These are phyloP conservation scores for Sclerotinia borealis DNA, from an alignment of 2,329 filamentous ascomycete species.

Conservation along the genomic window DNA sequence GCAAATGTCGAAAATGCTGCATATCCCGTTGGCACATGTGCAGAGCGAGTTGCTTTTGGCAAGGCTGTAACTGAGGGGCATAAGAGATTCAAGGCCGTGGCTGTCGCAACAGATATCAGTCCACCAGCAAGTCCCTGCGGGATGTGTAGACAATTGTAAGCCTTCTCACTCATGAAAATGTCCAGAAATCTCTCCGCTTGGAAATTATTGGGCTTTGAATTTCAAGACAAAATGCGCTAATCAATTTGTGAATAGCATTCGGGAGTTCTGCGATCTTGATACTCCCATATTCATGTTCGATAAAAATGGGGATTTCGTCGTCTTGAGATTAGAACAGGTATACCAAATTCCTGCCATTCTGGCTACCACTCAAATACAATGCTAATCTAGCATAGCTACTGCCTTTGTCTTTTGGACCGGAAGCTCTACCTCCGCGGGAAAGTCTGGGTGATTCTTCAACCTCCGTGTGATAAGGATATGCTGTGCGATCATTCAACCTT, in stretches of 20 bases:
- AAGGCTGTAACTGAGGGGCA: conserved; percentile 58
- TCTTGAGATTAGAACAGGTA: conserved; percentile 61
- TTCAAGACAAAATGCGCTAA: neutral
- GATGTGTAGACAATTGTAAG: conserved; percentile 91
- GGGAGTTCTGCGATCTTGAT: conserved; percentile 64
- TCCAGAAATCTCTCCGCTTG: neutral
- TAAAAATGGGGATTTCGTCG: conserved; percentile 65
- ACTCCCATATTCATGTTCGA: conserved; percentile 92
- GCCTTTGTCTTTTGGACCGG: conserved; percentile 8
- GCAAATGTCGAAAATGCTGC: conserved; percentile 88
- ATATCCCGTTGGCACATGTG: conserved; percentile 93
- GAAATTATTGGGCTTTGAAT: neutral
- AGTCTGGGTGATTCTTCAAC: neutral
- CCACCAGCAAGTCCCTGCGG: conserved; percentile 76
- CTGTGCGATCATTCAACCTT: neutral
- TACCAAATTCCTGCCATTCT: neutral
- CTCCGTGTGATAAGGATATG: neutral
- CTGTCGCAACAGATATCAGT: conserved; percentile 73
- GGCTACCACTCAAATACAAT: neutral
- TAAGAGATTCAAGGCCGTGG: conserved; percentile 65
- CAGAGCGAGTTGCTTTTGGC: conserved; percentile 82
- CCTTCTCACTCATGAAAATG: neutral
- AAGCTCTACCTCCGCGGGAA: conserved; percentile 6
- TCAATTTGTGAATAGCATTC: conserved; percentile 48
- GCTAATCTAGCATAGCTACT: neutral